These are phyloP conservation scores for Aspergillus neotritici DNA, from an alignment of 2,329 filamentous ascomycete species.

Conservation along the genomic window DNA sequence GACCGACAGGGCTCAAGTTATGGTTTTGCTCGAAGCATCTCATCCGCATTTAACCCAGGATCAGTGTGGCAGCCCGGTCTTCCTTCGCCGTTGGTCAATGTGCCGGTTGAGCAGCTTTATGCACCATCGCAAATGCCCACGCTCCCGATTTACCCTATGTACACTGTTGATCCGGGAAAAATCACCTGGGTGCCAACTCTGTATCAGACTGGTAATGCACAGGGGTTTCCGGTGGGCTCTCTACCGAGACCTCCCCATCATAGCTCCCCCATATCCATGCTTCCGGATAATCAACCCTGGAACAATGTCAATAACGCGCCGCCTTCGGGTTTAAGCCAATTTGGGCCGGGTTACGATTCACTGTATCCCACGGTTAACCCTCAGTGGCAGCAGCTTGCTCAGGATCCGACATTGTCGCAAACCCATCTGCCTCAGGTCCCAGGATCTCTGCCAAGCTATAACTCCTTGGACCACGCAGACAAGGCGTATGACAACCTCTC, in stretches of 20 bases:
- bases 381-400: slow-evolving; percentile 7
- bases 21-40: slow-evolving; percentile 5
- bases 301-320: slow-evolving; percentile 2
- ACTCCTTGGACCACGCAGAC: slow-evolving; percentile 25
- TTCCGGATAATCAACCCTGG: slow-evolving; percentile 6
- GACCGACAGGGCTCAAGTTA: slow-evolving; percentile 3
- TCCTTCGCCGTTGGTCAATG: slow-evolving; percentile 2
- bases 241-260: slow-evolving; percentile 12
- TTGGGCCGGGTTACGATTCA: slow-evolving; percentile 6
- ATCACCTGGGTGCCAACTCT: slow-evolving; percentile 13
- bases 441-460: slow-evolving; percentile 13
- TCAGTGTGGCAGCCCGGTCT: slow-evolving; percentile 7
- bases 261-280: slow-evolving; percentile 5
- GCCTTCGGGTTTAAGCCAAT: slow-evolving; percentile 6
- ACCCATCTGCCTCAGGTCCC: slow-evolving; percentile 4
- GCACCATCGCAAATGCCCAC: slow-evolving; percentile 9
- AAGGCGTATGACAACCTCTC: slow-evolving; percentile 28
- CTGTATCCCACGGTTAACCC: slow-evolving; percentile 8
- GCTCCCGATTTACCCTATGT: slow-evolving; percentile 8
- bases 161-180: slow-evolving; percentile 10
- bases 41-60: slow-evolving; percentile 8
- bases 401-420: slow-evolving; percentile 9
- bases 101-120: slow-evolving; percentile 8
- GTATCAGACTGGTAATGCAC: slow-evolving; percentile 11
- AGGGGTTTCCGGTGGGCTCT: slow-evolving; percentile 7